Evolutionary conservation across 495 filamentous ascomycete species (phyloP), one percentile per base, ranked within the genome.

Genomic region (Bacidia rubella): DNA sequence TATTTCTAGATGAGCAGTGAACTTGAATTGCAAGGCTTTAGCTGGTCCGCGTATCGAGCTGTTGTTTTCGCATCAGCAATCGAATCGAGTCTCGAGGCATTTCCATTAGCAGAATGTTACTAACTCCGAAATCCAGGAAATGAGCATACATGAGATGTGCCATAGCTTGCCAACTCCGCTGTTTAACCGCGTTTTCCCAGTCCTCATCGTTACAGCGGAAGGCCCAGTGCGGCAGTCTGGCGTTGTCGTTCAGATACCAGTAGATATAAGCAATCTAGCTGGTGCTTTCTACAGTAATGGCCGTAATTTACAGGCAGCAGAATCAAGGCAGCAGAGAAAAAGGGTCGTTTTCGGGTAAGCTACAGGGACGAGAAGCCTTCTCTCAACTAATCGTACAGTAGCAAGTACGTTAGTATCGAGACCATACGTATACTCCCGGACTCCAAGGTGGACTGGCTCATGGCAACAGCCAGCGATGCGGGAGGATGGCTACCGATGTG

Each of bases 381-480:
- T 32, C 42, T 46, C 54, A 58, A 19, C 55, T 49, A 11, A n/a
- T 10, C 2, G 11, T 39, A 22, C 24, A 38, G 29, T 54, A 62
- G 60, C 3, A 26, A 55, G 19, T 81, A 84, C 52, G 70, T 65
- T 11, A 74, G 73, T 42, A 70, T 83, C 3, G 81, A 85, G 66
- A 58, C 72, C 25, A 65, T 79, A 7, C 59, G 68, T 40, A 55
- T 70, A 27, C 51, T 69, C 3, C 61, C 63, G 15, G 64, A 58
- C 27, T 70, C 63, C 42, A 54, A 69, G 27, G 69, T 80, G 25
- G 70, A 76, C 56, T 85, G 79, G 79, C 62, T 78, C n/a, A 81
- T 82, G 73, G 75, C 75, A 17, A 82, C 79, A 44, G 71, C 76
- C 21, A 77, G 76, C 45, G 75, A 86, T 62, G 80, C 81, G 0